Conservation (phyloP, 768 basidiomycete species). For the Tremella yokohamensis region DNA sequence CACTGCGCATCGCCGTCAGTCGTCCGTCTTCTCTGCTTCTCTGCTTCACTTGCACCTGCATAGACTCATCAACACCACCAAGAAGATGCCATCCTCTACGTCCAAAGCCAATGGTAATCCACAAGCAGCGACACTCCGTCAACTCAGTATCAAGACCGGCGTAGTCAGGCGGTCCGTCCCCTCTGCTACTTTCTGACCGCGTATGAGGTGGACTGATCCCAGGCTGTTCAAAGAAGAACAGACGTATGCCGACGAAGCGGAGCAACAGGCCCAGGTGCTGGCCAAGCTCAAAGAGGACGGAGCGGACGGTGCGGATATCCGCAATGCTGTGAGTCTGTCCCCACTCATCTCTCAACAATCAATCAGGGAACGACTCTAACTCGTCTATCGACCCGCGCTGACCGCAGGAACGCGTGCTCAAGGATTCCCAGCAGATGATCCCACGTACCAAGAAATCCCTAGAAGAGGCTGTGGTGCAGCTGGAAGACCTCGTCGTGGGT, state of each 20-base stretch:
- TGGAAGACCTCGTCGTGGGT: constrained; percentile 45
- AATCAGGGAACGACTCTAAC: background rate
- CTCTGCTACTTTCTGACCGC: background rate
- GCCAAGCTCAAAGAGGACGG: constrained; percentile 30
- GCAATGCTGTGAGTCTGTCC: constrained; percentile 40
- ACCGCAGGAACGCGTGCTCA: constrained; percentile 38
- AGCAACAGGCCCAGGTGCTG: constrained; percentile 22
- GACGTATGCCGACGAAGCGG: constrained; percentile 31
- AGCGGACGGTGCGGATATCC: constrained; percentile 42
- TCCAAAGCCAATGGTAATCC: background rate
- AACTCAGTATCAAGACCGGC: constrained; percentile 43
- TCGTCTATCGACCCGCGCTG: background rate
- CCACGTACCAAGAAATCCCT: constrained; percentile 33
- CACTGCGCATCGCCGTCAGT: too few species aligned
- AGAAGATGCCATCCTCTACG: too few species aligned
- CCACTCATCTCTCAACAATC: background rate
- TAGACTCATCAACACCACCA: too few species aligned
- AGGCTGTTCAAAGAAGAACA: constrained; percentile 41
- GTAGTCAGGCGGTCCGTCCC: constrained; percentile 39
- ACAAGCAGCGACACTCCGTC: constrained; percentile 30
- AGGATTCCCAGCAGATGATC: constrained; percentile 43
- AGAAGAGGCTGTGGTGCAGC: constrained; percentile 26
- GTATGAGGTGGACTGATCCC: background rate
- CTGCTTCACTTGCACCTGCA: too few species aligned
- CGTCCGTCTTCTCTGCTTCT: too few species aligned